phyloP scores from a whole-genome alignment of 2,329 filamentous ascomycete genomes.

The Alternaria ventricosa region DNA sequence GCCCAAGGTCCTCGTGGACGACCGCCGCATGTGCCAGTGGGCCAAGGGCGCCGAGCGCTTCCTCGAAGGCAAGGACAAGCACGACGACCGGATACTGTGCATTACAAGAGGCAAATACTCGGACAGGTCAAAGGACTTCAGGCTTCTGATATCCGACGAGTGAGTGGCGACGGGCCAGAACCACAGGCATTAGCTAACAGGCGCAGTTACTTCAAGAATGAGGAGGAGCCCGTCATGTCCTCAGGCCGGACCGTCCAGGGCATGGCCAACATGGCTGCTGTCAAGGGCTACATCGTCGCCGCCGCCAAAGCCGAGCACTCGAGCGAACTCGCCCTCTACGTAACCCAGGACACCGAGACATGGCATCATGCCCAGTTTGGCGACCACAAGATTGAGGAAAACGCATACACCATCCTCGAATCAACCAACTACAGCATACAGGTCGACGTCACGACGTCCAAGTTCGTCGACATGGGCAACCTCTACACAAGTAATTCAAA shows the following conservation, averaged over 20 bases:
- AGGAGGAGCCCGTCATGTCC: constrained; percentile 77
- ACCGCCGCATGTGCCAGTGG: constrained; percentile 83
- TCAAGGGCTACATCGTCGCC: constrained; percentile 86
- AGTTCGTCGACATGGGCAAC: constrained; percentile 76
- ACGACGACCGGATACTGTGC: constrained; percentile 78
- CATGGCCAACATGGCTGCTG: constrained; percentile 78
- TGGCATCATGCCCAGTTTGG: constrained; percentile 95
- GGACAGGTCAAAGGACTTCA: constrained; percentile 73
- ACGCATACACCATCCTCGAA: constrained; percentile 90
- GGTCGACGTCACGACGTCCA: constrained; percentile 83
- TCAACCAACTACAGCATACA: constrained; percentile 98
- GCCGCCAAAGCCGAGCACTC: constrained; percentile 81
- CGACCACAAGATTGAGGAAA: constrained; percentile 82
- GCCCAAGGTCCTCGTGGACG: constrained; percentile 68
- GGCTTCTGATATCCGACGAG: constrained; percentile 80
- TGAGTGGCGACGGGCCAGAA: constrained; percentile 16
- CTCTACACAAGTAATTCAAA: constrained; percentile 97
- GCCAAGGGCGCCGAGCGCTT: constrained; percentile 80
- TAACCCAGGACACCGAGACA: constrained; percentile 79
- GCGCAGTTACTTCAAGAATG: constrained; percentile 68
- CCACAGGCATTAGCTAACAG: constrained; percentile 19
- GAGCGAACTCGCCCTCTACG: constrained; percentile 89
- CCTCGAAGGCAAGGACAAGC: constrained; percentile 67
- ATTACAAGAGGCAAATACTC: constrained; percentile 77
- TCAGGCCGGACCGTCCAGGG: constrained; percentile 76